phyloP scores from a whole-genome alignment of 2,329 filamentous ascomycete genomes.

The Fusarium penzigii region DNA sequence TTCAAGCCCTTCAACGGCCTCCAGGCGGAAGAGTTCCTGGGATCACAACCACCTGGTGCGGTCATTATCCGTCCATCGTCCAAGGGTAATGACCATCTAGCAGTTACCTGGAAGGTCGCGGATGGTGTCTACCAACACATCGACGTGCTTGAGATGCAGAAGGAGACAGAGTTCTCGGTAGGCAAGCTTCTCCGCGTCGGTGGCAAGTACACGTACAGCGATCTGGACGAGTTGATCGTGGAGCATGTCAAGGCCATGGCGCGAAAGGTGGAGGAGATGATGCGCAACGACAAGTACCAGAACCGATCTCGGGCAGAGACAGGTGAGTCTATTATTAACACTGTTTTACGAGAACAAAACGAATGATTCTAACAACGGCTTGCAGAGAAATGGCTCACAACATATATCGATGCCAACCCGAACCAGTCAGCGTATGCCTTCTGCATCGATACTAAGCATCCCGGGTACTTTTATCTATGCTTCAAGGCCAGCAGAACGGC shows the following conservation, averaged over 20 bases:
- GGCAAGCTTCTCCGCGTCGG: constrained; percentile 83
- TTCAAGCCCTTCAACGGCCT: constrained; percentile 92
- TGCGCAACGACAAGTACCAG: constrained; percentile 92
- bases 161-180: constrained; percentile 94
- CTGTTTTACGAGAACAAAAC: neutral
- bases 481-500: constrained; percentile 88
- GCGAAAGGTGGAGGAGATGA: constrained; percentile 95
- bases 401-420: constrained; percentile 94
- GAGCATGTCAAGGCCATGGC: constrained; percentile 98
- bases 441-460: constrained; percentile 88
- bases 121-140: constrained; percentile 97
- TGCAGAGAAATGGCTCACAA: constrained; percentile 90
- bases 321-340: constrained; percentile 62
- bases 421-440: constrained; percentile 93
- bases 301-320: constrained; percentile 76
- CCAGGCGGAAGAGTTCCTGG: constrained; percentile 91
- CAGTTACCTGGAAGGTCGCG: constrained; percentile 96
- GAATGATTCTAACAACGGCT: constrained; percentile 16
- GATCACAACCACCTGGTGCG: constrained; percentile 81
- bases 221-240: constrained; percentile 96
- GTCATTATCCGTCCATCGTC: constrained; percentile 94
- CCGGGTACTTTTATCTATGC: constrained; percentile 93
- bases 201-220: constrained; percentile 87
- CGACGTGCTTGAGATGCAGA: constrained; percentile 94
- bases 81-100: constrained; percentile 92